phyloP scores from a whole-genome alignment of 75 land plant genomes.

The Azolla pinnata region DNA sequence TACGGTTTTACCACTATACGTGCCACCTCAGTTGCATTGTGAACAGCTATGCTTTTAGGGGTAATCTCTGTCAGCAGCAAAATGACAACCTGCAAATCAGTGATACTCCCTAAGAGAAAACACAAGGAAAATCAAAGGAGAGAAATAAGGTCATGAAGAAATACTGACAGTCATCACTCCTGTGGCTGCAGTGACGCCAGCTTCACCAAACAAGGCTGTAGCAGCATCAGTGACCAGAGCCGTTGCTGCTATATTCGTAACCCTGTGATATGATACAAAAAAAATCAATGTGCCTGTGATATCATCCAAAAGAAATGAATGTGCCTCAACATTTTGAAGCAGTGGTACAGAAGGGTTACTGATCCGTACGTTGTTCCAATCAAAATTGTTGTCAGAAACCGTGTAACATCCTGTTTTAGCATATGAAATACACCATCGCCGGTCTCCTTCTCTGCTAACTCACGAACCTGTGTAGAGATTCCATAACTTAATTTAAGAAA shows the following conservation, averaged over 20 bases:
- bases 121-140: background rate
- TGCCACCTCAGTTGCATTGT: slow-evolving; percentile 70
- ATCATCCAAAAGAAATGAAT: too few relatives aligned
- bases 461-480: slow-evolving; percentile 48
- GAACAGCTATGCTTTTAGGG: slow-evolving; percentile 87
- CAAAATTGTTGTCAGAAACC: slow-evolving; percentile 86
- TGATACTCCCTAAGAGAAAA: too few relatives aligned
- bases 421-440: slow-evolving; percentile 75
- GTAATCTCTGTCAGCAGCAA: slow-evolving; percentile 87
- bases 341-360: background rate
- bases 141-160: background rate
- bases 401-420: slow-evolving; percentile 85
- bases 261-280: slow-evolving; percentile 30
- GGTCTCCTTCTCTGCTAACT: slow-evolving; percentile 86
- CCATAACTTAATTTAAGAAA: background rate
- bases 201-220: slow-evolving; percentile 86
- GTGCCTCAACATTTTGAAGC: too few relatives aligned
- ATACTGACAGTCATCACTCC: slow-evolving; percentile 89
- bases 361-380: slow-evolving; percentile 79
- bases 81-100: slow-evolving; percentile 60
- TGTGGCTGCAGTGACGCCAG: slow-evolving; percentile 90
- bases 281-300: too few relatives aligned
- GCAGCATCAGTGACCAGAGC: slow-evolving; percentile 83
- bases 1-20: slow-evolving; percentile 61
- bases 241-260: slow-evolving; percentile 82